Percentiles rank a stretch among this genome's conserved stretches.
These are phyloP conservation scores for Leucosporidium yakuticum DNA, from an alignment of 768 basidiomycete species.

Conservation along the genomic window DNA sequence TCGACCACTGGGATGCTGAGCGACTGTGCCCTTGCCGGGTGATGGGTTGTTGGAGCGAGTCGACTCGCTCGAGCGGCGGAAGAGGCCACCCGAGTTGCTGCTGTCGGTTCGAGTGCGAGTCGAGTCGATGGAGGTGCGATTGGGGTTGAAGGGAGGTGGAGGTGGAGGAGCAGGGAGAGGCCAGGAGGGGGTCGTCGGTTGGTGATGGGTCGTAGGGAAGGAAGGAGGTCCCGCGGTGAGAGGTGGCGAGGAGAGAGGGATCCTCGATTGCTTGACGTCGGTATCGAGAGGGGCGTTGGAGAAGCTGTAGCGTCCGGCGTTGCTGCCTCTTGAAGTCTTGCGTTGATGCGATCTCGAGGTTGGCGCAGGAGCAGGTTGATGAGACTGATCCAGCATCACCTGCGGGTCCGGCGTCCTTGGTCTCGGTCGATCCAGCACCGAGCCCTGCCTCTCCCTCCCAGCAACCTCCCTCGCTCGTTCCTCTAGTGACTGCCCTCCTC, in stretches of 20 bases:
- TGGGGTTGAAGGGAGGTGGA: too few species aligned
- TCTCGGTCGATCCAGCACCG: conserved; percentile 17
- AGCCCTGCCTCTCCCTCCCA: neutral
- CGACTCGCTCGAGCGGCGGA: neutral
- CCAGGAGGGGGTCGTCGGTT: too few species aligned
- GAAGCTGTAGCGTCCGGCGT: too few species aligned
- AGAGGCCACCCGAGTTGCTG: neutral
- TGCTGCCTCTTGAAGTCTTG: too few species aligned
- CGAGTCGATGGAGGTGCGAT: too few species aligned
- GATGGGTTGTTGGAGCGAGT: conserved; percentile 7
- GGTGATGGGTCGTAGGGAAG: too few species aligned
- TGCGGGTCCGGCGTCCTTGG: conserved; percentile 19
- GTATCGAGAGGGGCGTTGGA: neutral
- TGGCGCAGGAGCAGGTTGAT: conserved; percentile 2
- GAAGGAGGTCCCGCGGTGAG: neutral
- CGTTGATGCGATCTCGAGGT: neutral
- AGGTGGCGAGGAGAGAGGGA: conserved; percentile 2
- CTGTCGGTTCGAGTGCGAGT: too few species aligned
- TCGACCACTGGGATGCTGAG: neutral
- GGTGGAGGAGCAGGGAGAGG: too few species aligned
- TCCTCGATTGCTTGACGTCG: neutral
- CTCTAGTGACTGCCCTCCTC: neutral
- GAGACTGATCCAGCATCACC: conserved; percentile 7
- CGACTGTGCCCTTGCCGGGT: too few species aligned
- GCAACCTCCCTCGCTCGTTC: neutral